Percentiles rank a stretch among this genome's conserved stretches.
Conservation (phyloP, 176 grass and related monocot species). For the Alopecurus myosuroides region DNA sequence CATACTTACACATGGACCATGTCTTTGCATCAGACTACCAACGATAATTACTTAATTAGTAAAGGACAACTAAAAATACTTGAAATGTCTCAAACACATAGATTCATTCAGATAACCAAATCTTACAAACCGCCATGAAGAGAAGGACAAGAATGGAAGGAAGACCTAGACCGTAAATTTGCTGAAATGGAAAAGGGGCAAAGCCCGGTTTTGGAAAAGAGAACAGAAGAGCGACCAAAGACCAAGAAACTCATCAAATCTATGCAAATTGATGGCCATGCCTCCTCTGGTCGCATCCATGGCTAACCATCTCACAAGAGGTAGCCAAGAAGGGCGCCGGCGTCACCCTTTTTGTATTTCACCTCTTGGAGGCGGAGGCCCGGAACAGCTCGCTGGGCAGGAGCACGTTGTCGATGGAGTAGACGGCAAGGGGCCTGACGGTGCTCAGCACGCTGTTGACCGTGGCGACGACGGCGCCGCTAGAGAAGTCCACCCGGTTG, state of each 20-base stretch:
- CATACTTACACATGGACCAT: neutral
- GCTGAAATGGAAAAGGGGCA: neutral
- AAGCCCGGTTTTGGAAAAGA: too few species aligned
- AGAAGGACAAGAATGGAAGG: constrained; percentile 6
- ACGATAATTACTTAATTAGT: too few species aligned
- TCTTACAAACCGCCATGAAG: constrained; percentile 13
- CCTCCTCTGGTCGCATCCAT: neutral
- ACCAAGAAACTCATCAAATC: neutral
- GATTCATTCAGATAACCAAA: constrained; percentile 21
- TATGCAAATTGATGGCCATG: neutral
- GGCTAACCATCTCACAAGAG: constrained; percentile 28
- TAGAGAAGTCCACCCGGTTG: constrained; percentile 59
- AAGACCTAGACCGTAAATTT: too few species aligned
- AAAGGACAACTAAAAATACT: too few species aligned
- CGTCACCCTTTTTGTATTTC: constrained; percentile 37
- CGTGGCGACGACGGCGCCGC: constrained; percentile 39
- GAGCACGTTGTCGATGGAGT: constrained; percentile 75
- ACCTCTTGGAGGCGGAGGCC: constrained; percentile 15
- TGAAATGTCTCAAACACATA: constrained; percentile 19
- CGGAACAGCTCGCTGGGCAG: constrained; percentile 57
- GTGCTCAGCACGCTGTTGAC: constrained; percentile 45
- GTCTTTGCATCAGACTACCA: neutral
- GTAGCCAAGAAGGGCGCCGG: constrained; percentile 22
- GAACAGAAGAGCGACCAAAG: too few species aligned
- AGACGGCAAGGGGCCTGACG: constrained; percentile 51